Percentiles rank a stretch among this genome's conserved stretches.
Evolutionary conservation across 1,284 basidiomycete species (phyloP).

Genomic region (Pisolithus thermaeus): DNA sequence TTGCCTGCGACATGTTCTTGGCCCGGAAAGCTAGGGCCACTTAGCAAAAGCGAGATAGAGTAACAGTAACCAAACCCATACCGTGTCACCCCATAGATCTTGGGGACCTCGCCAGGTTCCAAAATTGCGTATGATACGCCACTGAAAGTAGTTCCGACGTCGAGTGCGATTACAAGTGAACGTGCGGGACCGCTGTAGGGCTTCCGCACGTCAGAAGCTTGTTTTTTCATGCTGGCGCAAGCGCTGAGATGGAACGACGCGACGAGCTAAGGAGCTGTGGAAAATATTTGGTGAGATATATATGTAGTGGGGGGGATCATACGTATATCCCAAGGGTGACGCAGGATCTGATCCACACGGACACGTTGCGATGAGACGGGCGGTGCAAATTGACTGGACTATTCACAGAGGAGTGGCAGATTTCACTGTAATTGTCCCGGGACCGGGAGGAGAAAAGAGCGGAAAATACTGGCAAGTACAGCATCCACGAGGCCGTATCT

Average conservation of each 20-base stretch:
- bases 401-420: no score
- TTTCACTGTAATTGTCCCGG: not conserved
- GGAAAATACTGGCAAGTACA: not conserved
- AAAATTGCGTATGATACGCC: slow-evolving; percentile 73
- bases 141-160: slow-evolving; percentile 72
- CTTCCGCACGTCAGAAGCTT: slow-evolving; percentile 54
- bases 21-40: slow-evolving; percentile 55
- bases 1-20: slow-evolving; percentile 81
- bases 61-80: slow-evolving; percentile 22
- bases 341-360: slow-evolving; percentile 7
- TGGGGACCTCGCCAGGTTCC: slow-evolving; percentile 66
- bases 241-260: slow-evolving; percentile 3
- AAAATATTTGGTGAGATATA: not conserved
- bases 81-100: slow-evolving; percentile 70
- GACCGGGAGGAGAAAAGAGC: not conserved
- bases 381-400: not conserved
- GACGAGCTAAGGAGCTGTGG: not conserved
- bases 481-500: not conserved
- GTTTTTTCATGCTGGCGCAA: slow-evolving; percentile 35
- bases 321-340: slow-evolving; percentile 6
- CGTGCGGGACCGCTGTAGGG: slow-evolving; percentile 59
- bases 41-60: slow-evolving; percentile 1
- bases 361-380: not conserved
- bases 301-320: slow-evolving; percentile 3
- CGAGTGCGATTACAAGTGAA: slow-evolving; percentile 67